Evolutionary conservation across 805 yeast genomes (phyloP), one percentile per base, ranked within the genome.

Genomic region (Blastobotrys muscicola): DNA sequence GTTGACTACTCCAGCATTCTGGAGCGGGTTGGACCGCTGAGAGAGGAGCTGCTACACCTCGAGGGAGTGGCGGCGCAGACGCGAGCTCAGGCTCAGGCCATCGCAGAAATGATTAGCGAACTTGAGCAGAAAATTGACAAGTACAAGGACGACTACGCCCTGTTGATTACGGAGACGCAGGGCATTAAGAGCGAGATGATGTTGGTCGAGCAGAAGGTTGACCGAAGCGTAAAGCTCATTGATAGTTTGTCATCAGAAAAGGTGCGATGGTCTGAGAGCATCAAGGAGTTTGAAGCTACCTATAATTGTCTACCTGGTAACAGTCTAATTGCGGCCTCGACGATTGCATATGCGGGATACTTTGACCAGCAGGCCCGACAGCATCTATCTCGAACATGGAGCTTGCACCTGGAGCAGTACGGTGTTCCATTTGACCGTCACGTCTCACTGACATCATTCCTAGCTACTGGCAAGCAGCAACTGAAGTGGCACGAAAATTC

Each of bases 81-180:
- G 0, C 71, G 70, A 50, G 81, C 84, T 1, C 80, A 85, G 51
- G 68, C 84, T 7, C 66, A 71, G 16, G 96, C 94, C 0, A 80
- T 87, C 31, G 78, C 78, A 35, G 82, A 84, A 43, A 85, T 89
- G 94, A 80, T 89, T 29, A 58, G 52, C 0, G 97, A 89, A 53
- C 65, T 86, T 16, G 80, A 82, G 50, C 68, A 60, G 8, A 78
- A 81, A 45, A 85, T 90, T 44, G 86, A 77, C 36, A 53, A 54
- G 1, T 85, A 80, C 47, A 85, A 86, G 50, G 68, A 65, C 6
- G 72, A 70, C 7, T 90, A 90, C 57, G 83, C 92, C 36, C 65
- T 62, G 10, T 64, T 82, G n/a, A 85, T 90, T 29, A 67, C 95
- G 46, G 89, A 85, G 32, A 72, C 85, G 1, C 96, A 90, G 57